phyloP scores from a whole-genome alignment of 352 stramenopile genomes.

The Globisporangium iwayamae region DNA sequence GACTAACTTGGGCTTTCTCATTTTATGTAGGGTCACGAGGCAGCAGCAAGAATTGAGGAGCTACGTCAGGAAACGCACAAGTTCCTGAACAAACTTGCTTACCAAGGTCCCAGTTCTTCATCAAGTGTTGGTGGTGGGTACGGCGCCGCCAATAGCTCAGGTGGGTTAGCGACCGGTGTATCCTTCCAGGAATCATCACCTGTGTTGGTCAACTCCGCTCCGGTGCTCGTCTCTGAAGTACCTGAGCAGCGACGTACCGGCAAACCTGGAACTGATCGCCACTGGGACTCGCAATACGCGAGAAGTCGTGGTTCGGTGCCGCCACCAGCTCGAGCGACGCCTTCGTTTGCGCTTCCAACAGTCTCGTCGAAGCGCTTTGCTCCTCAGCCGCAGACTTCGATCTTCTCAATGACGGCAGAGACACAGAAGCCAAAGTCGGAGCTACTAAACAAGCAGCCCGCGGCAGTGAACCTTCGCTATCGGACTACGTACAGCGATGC shows the following conservation, averaged over 20 bases:
- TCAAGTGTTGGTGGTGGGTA: background rate
- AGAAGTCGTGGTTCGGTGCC: background rate
- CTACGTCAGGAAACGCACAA: constrained; percentile 10
- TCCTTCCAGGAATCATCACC: background rate
- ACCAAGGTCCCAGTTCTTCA: background rate
- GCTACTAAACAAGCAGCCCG: background rate
- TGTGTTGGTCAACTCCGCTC: background rate
- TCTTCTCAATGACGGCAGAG: background rate
- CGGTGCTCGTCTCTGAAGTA: background rate
- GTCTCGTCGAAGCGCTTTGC: background rate
- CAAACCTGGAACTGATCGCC: background rate
- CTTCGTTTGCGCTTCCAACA: background rate
- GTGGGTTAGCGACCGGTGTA: background rate
- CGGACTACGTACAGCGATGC: constrained; percentile 10
- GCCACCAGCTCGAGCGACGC: too few relatives aligned
- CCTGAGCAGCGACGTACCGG: background rate
- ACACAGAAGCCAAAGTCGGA: background rate
- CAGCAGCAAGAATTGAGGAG: constrained; percentile 3
- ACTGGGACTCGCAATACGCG: background rate
- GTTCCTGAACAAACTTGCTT: constrained; percentile 4
- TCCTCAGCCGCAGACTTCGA: background rate
- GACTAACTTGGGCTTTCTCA: background rate
- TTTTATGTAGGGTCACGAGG: background rate
- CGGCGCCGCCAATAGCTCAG: background rate
- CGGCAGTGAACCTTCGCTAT: background rate